Conservation (phyloP, 768 basidiomycete species). For the Trametopsis cervina region DNA sequence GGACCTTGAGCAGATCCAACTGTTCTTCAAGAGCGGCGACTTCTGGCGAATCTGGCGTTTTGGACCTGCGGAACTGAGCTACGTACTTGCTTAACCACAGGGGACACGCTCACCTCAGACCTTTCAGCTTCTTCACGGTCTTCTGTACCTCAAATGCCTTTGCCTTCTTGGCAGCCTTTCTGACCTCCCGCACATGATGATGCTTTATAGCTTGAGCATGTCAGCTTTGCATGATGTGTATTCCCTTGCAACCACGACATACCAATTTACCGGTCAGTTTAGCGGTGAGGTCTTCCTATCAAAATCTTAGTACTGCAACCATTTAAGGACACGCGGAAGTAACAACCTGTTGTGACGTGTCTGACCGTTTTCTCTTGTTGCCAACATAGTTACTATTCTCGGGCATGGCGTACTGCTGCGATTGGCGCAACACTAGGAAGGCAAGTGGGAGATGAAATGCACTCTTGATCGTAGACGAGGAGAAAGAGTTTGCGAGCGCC, state of each 20-base stretch:
- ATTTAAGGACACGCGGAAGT: no score
- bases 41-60: slow-evolving; percentile 31
- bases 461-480: no score
- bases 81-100: background rate
- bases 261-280: slow-evolving; percentile 52
- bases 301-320: background rate
- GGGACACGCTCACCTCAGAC: slow-evolving; percentile 41
- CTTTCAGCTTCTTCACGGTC: slow-evolving; percentile 76
- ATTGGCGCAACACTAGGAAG: no score
- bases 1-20: slow-evolving; percentile 60
- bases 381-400: background rate
- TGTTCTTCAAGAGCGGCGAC: slow-evolving; percentile 51
- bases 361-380: background rate
- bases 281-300: slow-evolving; percentile 32
- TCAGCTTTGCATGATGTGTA: slow-evolving; percentile 7
- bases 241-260: slow-evolving; percentile 21
- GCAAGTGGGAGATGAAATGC: no score
- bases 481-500: no score
- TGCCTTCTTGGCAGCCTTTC: slow-evolving; percentile 74
- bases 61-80: slow-evolving; percentile 15
- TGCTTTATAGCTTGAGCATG: slow-evolving; percentile 40
- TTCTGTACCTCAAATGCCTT: slow-evolving; percentile 77
- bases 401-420: no score
- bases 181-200: slow-evolving; percentile 64
- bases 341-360: background rate